Evolutionary conservation across 495 filamentous ascomycete species (phyloP), one percentile per base, ranked within the genome.

Genomic region (Penicillium canescens): DNA sequence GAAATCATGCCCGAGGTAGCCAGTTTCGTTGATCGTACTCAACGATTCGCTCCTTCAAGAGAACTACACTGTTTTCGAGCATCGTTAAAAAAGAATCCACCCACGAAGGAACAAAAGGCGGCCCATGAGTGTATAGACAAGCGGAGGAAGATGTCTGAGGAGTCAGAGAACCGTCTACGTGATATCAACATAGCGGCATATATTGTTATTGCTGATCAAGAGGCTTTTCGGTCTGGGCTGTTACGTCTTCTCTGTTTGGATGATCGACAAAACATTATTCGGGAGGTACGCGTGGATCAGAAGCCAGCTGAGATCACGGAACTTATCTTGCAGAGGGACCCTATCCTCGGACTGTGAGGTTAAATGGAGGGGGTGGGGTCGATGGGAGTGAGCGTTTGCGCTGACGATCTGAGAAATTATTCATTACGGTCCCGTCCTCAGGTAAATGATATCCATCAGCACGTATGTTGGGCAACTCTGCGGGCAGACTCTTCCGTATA

Each of bases 191-290:
- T 26, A 26, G 40, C 20, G 40, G 40, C 20, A 6, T 42, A 42
- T 42, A 23, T 42, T 42, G 40, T 26, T 6, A 42, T 42, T 42
- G 40, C 40, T n/a, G 18, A 42, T 42, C 40, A 42, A 16, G 40
- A 42, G 21, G 40, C 40, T 39, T 42, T 42, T 42, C 20, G 12
- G 21, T 16, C 40, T 24, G 40, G 21, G 10, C 10, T 42, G 21
- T 26, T 42, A 26, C 40, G 21, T 3, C n/a, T 42, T 2, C 10
- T 42, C 21, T 23, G 21, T 42, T 42, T 24, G 20, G 40, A 42
- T 26, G 40, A 26, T 23, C 9, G n/a, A 13, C 20, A 16, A 13
- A 42, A 42, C 21, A 42, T 42, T n/a, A 16, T 26, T 11, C 4
- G 21, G 12, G 21, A 42, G 40, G 24, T 26, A 26, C 24, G 24